Evolutionary conservation across 2,329 filamentous ascomycete species (phyloP).

Genomic region (Endocalyx cinctus): DNA sequence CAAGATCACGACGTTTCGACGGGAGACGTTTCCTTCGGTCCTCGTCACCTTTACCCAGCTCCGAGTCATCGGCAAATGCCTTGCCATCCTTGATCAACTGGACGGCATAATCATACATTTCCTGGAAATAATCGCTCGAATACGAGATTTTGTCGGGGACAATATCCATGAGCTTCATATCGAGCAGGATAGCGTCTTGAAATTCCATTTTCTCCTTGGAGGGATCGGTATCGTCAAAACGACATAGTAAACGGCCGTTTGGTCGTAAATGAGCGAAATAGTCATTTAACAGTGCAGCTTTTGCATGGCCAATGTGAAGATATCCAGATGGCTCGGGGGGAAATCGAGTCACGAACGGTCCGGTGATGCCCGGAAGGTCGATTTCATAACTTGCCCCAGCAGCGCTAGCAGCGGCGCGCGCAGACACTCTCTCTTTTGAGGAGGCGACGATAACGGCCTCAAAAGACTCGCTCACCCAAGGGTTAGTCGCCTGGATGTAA

Average conservation of each 20-base stretch:
- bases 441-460: constrained; percentile 58
- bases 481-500: constrained; percentile 74
- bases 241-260: constrained; percentile 79
- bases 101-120: constrained; percentile 77
- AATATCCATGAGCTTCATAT: constrained; percentile 81
- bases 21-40: constrained; percentile 78
- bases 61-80: constrained; percentile 89
- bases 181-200: constrained; percentile 75
- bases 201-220: constrained; percentile 93
- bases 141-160: constrained; percentile 77
- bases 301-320: constrained; percentile 88
- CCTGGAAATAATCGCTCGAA: constrained; percentile 89
- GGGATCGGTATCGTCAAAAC: constrained; percentile 94
- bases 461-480: constrained; percentile 63
- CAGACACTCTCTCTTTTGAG: constrained; percentile 58
- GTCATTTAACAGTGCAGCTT: constrained; percentile 84
- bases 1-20: constrained; percentile 70
- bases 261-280: constrained; percentile 91
- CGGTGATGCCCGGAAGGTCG: constrained; percentile 73
- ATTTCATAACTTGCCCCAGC: constrained; percentile 83
- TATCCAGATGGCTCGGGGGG: constrained; percentile 92
- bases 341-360: constrained; percentile 84
- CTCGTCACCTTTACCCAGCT: constrained; percentile 75
- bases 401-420: constrained; percentile 52
- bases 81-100: constrained; percentile 78